Evolutionary conservation across 805 yeast species (phyloP), one percentile per base, ranked within the genome.

Genomic region (Kluyveromyces nonfermentans): DNA sequence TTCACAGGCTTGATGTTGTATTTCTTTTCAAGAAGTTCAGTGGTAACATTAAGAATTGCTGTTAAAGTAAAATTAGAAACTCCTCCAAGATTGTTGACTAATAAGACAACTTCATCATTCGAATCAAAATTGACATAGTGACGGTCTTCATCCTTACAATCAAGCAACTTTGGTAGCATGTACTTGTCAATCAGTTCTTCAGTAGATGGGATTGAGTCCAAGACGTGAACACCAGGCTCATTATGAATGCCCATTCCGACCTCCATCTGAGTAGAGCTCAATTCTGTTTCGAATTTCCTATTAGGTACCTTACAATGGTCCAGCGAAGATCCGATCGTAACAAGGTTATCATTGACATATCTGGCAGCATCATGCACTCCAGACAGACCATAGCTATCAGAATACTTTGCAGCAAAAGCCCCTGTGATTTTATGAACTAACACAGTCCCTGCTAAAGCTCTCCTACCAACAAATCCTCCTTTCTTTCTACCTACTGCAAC

Each of bases 201-300:
- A 41, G 86, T 76, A 0, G 76, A 60, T 20, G 97, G 96, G 52
- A 89, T 77, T 42, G 72, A 72, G 15, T 66, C 65, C 19, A 71
- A 50, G 14, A 64, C 55, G 55, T 74, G 70, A 46, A 80, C 80
- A 48, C 97, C 97, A 1, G 96, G 93, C 62, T 89, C 97, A 56
- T 89, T 89, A 64, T 89, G 97, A 48, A 89, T 89, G 37, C 97
- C 97, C 80, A 89, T 82, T 21, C 97, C 97, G 46, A 89, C 72
- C 62, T 89, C 97, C 59, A 84, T 82, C 62, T 85, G 86, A 46
- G 78, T 69, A 4, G 63, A 72, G 21, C 65, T 72, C 48, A 86
- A 72, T 44, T 65, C 60, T 28, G 71, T 68, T 55, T 75, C 82
- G 43, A 71, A 72, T 44, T 72, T 74, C 54, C 85, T 76, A 5